Evolutionary conservation across 768 basidiomycete species (phyloP), one percentile per base, ranked within the genome.

Genomic region (Tephrocybe rancida): DNA sequence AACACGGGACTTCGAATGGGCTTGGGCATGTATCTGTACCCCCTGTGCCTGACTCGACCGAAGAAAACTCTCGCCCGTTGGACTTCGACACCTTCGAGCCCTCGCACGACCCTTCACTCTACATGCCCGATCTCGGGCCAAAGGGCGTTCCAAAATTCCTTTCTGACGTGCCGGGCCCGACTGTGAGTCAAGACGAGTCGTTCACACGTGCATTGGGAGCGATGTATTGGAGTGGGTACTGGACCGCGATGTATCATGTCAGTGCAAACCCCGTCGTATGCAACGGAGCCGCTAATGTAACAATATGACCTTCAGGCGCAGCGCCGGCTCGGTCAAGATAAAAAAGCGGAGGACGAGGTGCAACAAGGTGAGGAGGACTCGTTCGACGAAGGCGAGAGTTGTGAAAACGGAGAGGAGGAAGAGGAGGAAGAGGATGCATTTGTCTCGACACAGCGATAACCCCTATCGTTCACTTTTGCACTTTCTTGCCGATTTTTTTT

Each of bases 191-290:
- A 59, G 88, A 92, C 56, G 88, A 92, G 61, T 89, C 89, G 1
- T 92, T 92, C 67, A 74, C 78, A 22, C 83, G 84, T 44, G 91
- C 90, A 4, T 59, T 91, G 62, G 80, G 77, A 26, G 89, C 91
- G 16, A 91, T 88, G 84, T 93, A 92, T 66, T 92, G 91, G 90
- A 76, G 79, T 21, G 91, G 90, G 18, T 93, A 92, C 66, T 93
- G 90, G 90, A 90, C 89, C 2, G 90, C 90, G 1, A 79, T 91
- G 43, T 92, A 92, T 63, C 7, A 37, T 6, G 30, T 32, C 30
- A 32, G 13, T 32, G 30, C 30, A 32, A 32, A 32, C 30, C 13
- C 13, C 30, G 30, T 7, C 6, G 30, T 32, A 13, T 32, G 30
- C 30, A 32, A 32, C 30, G 6, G 30, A 32, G 30, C 30, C 30